A percentile compares a stretch with the other conserved stretches of the same genome.
Conservation (phyloP, 2,329 filamentous ascomycete species). For the Colletotrichum nymphaeae region DNA sequence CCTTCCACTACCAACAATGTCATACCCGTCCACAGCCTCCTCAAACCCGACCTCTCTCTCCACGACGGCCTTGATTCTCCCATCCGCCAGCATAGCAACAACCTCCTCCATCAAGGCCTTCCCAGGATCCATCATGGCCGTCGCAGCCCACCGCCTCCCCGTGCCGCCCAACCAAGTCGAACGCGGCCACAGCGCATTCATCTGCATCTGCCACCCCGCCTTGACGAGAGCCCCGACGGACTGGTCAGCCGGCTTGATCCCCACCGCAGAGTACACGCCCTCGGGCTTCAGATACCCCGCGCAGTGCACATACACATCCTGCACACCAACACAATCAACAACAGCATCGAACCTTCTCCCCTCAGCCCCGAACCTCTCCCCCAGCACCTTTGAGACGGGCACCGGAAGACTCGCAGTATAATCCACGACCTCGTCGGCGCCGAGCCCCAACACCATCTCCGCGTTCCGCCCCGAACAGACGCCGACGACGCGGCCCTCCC, state of each 20-base stretch:
- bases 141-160: conserved; percentile 48
- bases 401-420: background rate
- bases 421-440: conserved; percentile 58
- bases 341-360: conserved; percentile 53
- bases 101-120: conserved; percentile 47
- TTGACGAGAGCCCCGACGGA: conserved; percentile 44
- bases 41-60: conserved; percentile 52
- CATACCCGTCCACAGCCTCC: conserved; percentile 49
- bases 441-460: conserved; percentile 57
- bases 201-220: conserved; percentile 48
- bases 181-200: conserved; percentile 52
- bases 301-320: conserved; percentile 55
- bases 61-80: conserved; percentile 48
- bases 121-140: conserved; percentile 48
- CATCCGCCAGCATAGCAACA: conserved; percentile 45
- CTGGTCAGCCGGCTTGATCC: conserved; percentile 50
- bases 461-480: conserved; percentile 60
- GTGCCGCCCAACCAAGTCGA: conserved; percentile 49
- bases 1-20: conserved; percentile 45
- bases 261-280: conserved; percentile 54
- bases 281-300: conserved; percentile 50
- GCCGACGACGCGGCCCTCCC: conserved; percentile 55
- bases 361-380: conserved; percentile 6
- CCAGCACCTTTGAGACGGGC: background rate
- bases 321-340: conserved; percentile 61